Evolutionary conservation across 2,329 filamentous ascomycete genomes (phyloP).

Genomic region (Lachnellula cervina): DNA sequence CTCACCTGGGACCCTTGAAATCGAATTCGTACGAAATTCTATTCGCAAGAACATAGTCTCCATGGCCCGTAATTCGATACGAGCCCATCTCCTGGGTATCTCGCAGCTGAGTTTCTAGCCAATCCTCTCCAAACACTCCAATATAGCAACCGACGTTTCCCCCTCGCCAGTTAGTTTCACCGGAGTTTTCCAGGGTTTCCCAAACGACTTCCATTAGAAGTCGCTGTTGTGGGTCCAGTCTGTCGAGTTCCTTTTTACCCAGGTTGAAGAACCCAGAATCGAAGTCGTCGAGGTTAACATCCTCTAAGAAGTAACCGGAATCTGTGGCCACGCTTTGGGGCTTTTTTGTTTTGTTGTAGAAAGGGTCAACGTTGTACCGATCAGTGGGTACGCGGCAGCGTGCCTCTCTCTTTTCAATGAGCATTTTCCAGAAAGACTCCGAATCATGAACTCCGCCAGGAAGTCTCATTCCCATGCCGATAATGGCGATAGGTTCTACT

Average conservation of each 20-base stretch:
- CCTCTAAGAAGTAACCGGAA: conserved; percentile 14
- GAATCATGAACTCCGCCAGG: conserved; percentile 20
- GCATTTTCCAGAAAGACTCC: conserved; percentile 7
- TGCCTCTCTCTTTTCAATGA: conserved; percentile 4
- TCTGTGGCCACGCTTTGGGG: conserved; percentile 1
- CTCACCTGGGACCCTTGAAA: conserved; percentile 28
- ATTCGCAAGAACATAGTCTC: conserved; percentile 23
- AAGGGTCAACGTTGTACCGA: conserved; percentile 11
- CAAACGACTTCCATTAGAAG: conserved; percentile 25
- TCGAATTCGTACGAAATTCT: conserved; percentile 33
- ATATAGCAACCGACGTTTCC: conserved; percentile 13
- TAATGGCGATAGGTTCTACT: conserved; percentile 11
- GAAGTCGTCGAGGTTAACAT: conserved; percentile 10
- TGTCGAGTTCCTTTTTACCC: conserved; percentile 7
- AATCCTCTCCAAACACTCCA: conserved; percentile 10
- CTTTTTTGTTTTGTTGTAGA: conserved; percentile 5
- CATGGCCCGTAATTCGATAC: conserved; percentile 6
- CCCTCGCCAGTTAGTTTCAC: conserved; percentile 14
- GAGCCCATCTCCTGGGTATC: conserved; percentile 3
- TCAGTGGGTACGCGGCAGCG: conserved; percentile 1
- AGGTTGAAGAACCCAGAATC: conserved; percentile 16
- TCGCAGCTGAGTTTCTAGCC: conserved; percentile 2
- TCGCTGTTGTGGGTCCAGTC: conserved; percentile 27
- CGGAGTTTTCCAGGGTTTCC: conserved; percentile 25
- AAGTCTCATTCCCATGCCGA: conserved; percentile 28